Evolutionary conservation across 2,329 filamentous ascomycete species (phyloP), one percentile per base, ranked within the genome.

Genomic region (Talaromyces islandicus): DNA sequence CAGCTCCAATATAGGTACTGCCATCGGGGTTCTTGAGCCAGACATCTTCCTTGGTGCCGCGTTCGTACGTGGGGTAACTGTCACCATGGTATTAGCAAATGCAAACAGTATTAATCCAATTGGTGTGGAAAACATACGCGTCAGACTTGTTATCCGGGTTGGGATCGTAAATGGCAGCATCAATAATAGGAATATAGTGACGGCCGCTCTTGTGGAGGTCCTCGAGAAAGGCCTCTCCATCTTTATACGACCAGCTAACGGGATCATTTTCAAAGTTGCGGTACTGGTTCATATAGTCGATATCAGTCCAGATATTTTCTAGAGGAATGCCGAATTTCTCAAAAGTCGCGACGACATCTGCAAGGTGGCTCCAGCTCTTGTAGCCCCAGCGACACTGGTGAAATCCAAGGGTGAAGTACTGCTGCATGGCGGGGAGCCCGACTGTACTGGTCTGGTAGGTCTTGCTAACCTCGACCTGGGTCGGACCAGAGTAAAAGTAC

Each of bases 341-440:
- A 70, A 82, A 84, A 56, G 78, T 80, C 54, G 81, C 74, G 32
- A 84, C 77, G 11, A 85, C 79, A 64, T 83, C 83, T 63, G 88
- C 81, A 3, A 91, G 69, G 29, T 85, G 80, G 1, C 84, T 83
- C 85, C 88, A 91, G 67, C 90, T 91, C 43, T 81, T 77, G 70
- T 94, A 94, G 0, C 90, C 91, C 86, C 90, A 94, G 61, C 89
- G 83, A 67, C 90, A 93, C 70, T 95, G 90, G 65, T 95, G 91
- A 70, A 83, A 93, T 0, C 91, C 91, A 62, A 95, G 85, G 0
- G 87, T 85, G 80, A 85, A 93, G 75, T 94, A 94, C 65, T 89
- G 87, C 69, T 92, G 88, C 85, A 93, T 87, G 0, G 86, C 87
- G 1, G 90, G 90, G 3, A 90, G 76, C 0, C 90, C 90, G 56